Base-by-base conservation (phyloP, 2,329 filamentous ascomycete genomes). In the Fusarium tanahbumbuense region DNA sequence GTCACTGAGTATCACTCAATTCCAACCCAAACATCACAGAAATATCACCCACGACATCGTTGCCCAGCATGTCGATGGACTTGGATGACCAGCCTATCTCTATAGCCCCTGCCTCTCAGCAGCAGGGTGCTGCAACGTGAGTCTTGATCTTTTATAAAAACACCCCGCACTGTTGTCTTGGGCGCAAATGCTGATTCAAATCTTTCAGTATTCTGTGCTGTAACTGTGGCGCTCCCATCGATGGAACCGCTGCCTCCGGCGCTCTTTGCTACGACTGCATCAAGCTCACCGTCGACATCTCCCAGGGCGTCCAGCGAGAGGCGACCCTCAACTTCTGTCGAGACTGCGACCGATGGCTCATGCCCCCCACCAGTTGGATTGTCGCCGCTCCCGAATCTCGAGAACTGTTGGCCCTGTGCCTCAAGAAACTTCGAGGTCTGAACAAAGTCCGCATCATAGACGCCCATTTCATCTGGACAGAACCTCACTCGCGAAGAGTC, bases 391-490 rank as follows among this genome's bases (percentile, higher is more conserved):
- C 89, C 58, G 96, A 99, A 82, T 97, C 93, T 45, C 90, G 94
- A 82, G 96, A 99, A 83, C 86, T 99, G 61, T 87, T 99, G 56
- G 94, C 96, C 8, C 83, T 99, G 48, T 99, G 96, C 81, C 85
- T 99, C 72, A 91, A 93, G 78, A 97, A 96, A 81, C 83, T 99
- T 69, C 87, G 92, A 70, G 94, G 94, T 30, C 83, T 99, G 69
- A 89, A 91, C 79, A 97, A 96, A 83, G 93, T 97, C 73, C 88
- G 96, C 67, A 96, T 99, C 76, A 94, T 98, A 76, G 96, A 99
- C 79, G 96, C 96, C 48, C 92, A 90, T 76, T 99, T 98, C 78
- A 92, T 98, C 78, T 99, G 96, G 96, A 99, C 96, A 2, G 96
- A 99, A 81, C 95, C 96, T 13, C 96, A 99, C 83, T 98, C 94